Conservation (phyloP, 139 green algal genomes). For the Chlorella sp. region DNA sequence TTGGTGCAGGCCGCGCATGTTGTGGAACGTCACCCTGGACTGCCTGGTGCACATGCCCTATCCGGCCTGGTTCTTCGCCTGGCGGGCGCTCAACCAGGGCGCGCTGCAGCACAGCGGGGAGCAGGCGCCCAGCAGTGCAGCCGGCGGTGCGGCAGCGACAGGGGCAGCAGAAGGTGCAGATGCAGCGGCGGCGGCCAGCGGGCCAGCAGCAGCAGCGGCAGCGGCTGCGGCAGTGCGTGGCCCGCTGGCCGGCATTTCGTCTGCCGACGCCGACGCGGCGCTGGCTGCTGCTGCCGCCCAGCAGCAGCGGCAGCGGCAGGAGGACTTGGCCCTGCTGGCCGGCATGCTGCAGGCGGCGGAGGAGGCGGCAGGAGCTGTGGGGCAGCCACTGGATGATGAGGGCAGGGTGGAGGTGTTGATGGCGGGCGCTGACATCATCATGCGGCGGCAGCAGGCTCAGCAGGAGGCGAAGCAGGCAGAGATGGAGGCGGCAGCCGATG, state of each 20-base stretch:
- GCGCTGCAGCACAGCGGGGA: too few species aligned
- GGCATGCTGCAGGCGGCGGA: not conserved
- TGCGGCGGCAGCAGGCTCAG: not conserved
- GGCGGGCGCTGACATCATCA: not conserved
- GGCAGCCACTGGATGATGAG: not conserved
- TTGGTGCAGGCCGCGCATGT: not conserved
- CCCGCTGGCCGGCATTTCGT: not conserved
- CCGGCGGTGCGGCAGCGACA: not conserved
- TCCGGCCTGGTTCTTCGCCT: slow-evolving; percentile 11
- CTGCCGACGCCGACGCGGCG: not conserved
- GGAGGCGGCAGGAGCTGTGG: not conserved
- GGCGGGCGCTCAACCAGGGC: not conserved
- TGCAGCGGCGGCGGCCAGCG: not conserved
- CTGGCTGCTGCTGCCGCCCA: not conserved
- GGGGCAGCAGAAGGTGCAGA: not conserved
- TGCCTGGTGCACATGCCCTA: slow-evolving; percentile 16
- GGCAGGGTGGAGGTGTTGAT: not conserved
- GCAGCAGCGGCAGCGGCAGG: not conserved
- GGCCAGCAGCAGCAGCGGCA: not conserved
- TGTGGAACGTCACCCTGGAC: not conserved
- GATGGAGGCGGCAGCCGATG: not conserved
- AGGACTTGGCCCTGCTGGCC: not conserved
- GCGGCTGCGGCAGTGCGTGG: not conserved
- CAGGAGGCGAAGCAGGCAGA: not conserved
- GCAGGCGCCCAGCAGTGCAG: not conserved